phyloP scores from a whole-genome alignment of 2,329 filamentous ascomycete genomes.

The Trichophyton equinum region DNA sequence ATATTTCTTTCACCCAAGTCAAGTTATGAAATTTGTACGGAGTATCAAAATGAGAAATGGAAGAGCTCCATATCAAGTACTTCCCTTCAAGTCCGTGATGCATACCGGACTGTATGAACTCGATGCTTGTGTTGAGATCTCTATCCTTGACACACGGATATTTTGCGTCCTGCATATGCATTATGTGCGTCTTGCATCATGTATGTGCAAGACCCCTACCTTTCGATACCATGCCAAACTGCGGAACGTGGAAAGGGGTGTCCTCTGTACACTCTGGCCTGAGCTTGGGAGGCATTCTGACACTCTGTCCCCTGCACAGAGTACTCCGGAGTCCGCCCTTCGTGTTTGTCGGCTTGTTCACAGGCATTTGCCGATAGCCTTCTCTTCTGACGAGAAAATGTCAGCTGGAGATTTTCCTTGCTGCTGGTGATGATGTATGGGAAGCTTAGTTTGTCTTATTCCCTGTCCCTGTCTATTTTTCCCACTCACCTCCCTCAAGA shows the following conservation, averaged over 20 bases:
- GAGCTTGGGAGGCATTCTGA: background rate
- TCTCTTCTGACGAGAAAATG: background rate
- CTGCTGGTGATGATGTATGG: background rate
- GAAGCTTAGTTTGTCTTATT: background rate
- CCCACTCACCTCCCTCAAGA: background rate
- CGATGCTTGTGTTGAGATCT: background rate
- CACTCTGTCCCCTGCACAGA: background rate
- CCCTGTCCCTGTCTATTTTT: background rate
- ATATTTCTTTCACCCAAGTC: background rate
- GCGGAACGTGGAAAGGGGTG: background rate
- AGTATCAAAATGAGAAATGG: background rate
- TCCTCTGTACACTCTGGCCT: background rate
- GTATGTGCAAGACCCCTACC: background rate
- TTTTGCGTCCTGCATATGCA: background rate
- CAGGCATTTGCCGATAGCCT: background rate
- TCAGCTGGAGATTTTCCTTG: background rate
- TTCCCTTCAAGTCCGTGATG: background rate
- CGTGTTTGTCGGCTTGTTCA: background rate
- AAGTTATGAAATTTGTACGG: background rate
- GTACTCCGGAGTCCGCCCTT: too few species aligned
- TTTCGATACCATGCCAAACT: background rate
- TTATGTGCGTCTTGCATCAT: conserved; percentile 2
- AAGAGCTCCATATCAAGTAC: background rate
- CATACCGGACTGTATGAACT: background rate
- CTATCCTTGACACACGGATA: background rate